Base-by-base conservation (phyloP, 2,329 filamentous ascomycete species). In the Elsinoe necatrix region DNA sequence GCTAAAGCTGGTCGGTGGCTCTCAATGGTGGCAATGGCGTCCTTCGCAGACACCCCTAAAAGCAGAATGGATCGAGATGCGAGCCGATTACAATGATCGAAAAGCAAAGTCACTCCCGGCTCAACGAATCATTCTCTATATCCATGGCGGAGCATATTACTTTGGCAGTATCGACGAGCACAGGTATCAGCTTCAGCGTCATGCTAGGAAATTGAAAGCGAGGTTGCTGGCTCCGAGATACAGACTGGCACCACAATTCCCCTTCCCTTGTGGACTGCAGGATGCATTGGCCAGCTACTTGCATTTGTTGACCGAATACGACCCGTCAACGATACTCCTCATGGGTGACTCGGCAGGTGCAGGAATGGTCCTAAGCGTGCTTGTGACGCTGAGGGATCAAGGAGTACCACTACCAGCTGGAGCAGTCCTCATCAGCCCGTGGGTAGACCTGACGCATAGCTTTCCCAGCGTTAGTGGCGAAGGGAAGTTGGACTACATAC, bases 31-130 rank as follows among this genome's bases (percentile, higher is more conserved):
- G 92, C 82, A 89, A 72, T 95, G 90, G 90, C 80, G 88, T 54
- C 80, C 82, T 55, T 80, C 81, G 3, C 78, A 82, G 23, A 78
- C 73, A 47, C 77, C 83, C 0, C 73, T 96, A 25, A 83, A 83
- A 65, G 90, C 87, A 0, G 92, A 98, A 68, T 97, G 91, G 92
- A 89, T 98, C 63, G 93, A 97, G 77, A 96, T 96, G 91, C 84
- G 82, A 62, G 79, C 83, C 54, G 86, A 97, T 69, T 85, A 88
- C 66, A 77, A 85, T 59, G 83, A 86, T 66, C 82, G 89, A 57
- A 54, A 42, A 27, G 85, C 84, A 68, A 35, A 34, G 14, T 37
- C 39, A 2, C 18, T 23, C 9, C 39, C 39, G 11, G 81, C 80
- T 65, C 84, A 83, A 63, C 83, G 90, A 54, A 83, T 95, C 58